Evolutionary conservation across 805 yeast species (phyloP), one percentile per base, ranked within the genome.

Genomic region (Candida railenensis): DNA sequence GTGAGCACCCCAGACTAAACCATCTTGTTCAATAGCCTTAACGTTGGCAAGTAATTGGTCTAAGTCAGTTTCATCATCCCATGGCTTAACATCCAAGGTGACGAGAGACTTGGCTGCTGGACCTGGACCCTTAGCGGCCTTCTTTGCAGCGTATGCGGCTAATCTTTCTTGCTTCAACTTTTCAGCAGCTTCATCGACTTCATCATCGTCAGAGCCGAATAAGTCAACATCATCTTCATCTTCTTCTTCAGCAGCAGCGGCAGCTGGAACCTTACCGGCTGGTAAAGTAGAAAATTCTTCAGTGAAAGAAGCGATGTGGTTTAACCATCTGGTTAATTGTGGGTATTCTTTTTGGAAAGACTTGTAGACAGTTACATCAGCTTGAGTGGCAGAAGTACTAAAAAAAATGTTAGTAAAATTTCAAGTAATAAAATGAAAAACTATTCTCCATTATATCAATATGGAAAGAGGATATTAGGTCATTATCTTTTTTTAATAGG

Each of bases 11-110:
- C 99, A 94, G 57, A 74, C 76, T 69, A 94, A 85, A 84, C 99
- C 99, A 40, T 94, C 99, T 77, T 73, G 74, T 71, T 83, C 88
- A 62, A 92, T 74, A 61, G 80, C 67, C 83, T 89, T 91, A 67
- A 90, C 97, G 75, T 83, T 82, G 54, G 86, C 91, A 61, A 89
- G 74, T 77, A 94, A 69, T 74, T 85, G 85, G 54, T 94, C 96
- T 70, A 94, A 81, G 70, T 92, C 85, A 62, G 99, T 94, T 82
- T 94, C 98, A 68, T 94, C 99, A 76, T 94, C 99, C 99, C 99
- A 94, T 78, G 97, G 98, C 85, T 94, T 94, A 63, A 94, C 96
- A 64, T 94, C 99, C 64, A 94, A 69, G 66, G 99, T 92, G 67
- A 94, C 96, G 60, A 90, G 78, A 53, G 97, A 89, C 82, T 94